These are phyloP conservation scores for Gloeopeniophorella convolvens DNA, from an alignment of 768 basidiomycete genomes.

Conservation along the genomic window DNA sequence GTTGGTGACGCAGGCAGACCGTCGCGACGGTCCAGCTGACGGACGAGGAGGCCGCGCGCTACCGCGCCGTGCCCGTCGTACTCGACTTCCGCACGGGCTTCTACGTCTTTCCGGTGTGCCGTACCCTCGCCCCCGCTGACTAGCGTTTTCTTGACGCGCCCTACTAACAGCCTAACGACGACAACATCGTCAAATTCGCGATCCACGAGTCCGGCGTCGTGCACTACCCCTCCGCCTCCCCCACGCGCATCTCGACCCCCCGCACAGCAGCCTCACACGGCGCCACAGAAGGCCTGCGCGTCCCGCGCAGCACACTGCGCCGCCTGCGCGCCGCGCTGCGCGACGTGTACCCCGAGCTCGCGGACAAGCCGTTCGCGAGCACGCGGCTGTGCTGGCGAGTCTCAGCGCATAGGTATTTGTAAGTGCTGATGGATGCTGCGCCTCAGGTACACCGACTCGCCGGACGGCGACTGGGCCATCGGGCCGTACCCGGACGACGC, in stretches of 20 bases:
- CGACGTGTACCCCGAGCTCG: conserved; percentile 70
- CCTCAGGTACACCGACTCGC: conserved; percentile 90
- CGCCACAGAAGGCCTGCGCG: conserved; percentile 43
- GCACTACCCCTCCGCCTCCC: conserved; percentile 28
- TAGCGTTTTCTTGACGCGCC: neutral
- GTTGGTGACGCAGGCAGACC: conserved; percentile 51
- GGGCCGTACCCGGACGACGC: conserved; percentile 57
- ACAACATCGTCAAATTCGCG: conserved; percentile 70
- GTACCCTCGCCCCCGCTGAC: neutral
- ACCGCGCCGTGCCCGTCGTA: conserved; percentile 59
- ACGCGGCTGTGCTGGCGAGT: conserved; percentile 87
- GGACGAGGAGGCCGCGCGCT: conserved; percentile 55
- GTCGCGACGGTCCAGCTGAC: conserved; percentile 74
- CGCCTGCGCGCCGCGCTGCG: conserved; percentile 46
- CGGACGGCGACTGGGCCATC: conserved; percentile 86
- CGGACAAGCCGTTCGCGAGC: conserved; percentile 56
- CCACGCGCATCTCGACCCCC: conserved; percentile 57
- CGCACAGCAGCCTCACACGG: conserved; percentile 62
- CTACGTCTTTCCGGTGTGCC: conserved; percentile 75
- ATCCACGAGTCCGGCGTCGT: conserved; percentile 73
- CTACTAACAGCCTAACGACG: conserved; percentile 50
- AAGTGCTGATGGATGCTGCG: too few species aligned
- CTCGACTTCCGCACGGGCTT: conserved; percentile 69
- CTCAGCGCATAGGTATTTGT: neutral
- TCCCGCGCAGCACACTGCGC: conserved; percentile 53